Evolutionary conservation across 768 basidiomycete genomes (phyloP), one percentile per base, ranked within the genome.

Genomic region (Neoboletus subvelutipes): DNA sequence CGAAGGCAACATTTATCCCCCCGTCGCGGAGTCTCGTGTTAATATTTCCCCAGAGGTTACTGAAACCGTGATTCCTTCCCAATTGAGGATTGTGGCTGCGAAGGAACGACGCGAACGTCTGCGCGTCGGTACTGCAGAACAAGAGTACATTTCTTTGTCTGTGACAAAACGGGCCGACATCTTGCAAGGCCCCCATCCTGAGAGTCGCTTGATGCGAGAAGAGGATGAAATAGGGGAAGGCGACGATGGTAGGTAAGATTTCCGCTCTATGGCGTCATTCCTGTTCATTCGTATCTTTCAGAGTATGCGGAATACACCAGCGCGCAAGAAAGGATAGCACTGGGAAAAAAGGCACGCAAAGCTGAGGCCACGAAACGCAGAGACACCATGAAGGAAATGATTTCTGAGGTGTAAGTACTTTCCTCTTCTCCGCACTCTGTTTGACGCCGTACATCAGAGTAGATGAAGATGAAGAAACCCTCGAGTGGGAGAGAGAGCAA

Each of bases 191-290:
- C 92, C 92, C 8, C 91, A 93, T 76, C 92, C 92, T 8, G 88
- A 87, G 62, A 92, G 90, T 67, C 82, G 92, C 10, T 73, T 94
- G 28, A 67, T 90, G 73, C 77, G 92, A 48, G 92, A 94, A 71
- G 92, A 94, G 40, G 92, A 94, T 69, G 90, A 94, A 60, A 68
- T 91, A 2, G 92, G 92, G 12, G 90, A 94, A 67, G 91, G 86
- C 3, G 92, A 94, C 39, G 92, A 94, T 60, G 92, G 92, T 92
- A 63, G 41, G 81, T 69, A 20, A 49, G 47, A 55, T 22, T 50
- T 52, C 17, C n/a, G 2, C 12, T 24, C 28, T 20, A 34, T 31
- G 20, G 4, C 5, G 36, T 36, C 50, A 58, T 58, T 57, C 39
- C 12, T 53, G 20, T 54, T 59, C 58, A 57, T 55, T 40, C 45